Evolutionary conservation across 1,284 basidiomycete genomes (phyloP).

Genomic region (Phlebopus sp.): DNA sequence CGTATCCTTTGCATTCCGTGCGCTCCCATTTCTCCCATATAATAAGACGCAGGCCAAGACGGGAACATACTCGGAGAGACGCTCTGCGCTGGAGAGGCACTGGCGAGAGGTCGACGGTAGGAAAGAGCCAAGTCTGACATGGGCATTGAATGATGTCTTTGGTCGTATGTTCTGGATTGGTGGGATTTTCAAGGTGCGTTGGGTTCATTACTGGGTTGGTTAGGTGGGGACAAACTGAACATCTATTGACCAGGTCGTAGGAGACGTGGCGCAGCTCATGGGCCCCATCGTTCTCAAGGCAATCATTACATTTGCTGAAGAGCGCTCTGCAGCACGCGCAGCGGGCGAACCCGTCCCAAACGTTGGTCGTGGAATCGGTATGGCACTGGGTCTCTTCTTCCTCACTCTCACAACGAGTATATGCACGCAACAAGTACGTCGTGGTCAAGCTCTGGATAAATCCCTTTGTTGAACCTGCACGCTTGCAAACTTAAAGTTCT

Average conservation of each 20-base stretch:
- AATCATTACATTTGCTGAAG: conserved; percentile 68
- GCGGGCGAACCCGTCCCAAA: conserved; percentile 39
- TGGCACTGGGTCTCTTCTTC: conserved; percentile 69
- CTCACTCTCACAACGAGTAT: conserved; percentile 59
- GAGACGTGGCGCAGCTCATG: conserved; percentile 63
- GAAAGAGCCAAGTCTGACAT: conserved; percentile 53
- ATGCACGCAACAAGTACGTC: conserved; percentile 56
- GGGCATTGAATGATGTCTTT: conserved; percentile 73
- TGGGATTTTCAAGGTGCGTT: conserved; percentile 49
- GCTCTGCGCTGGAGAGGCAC: conserved; percentile 38
- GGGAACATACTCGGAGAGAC: conserved; percentile 27
- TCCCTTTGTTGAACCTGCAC: not conserved
- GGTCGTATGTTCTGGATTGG: conserved; percentile 69
- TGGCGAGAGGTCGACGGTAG: conserved; percentile 53
- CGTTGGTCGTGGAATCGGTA: conserved; percentile 65
- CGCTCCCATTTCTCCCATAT: conserved; percentile 19
- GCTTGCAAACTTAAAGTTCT: conserved; percentile 49
- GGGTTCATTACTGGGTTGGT: not conserved
- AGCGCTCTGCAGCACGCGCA: conserved; percentile 36
- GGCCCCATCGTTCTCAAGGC: conserved; percentile 63
- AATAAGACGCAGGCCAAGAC: not conserved
- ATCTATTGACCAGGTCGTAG: conserved; percentile 40
- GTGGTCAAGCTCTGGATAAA: not conserved
- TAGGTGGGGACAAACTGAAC: not conserved
- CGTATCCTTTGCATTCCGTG: conserved; percentile 44